Evolutionary conservation across 2,329 filamentous ascomycete genomes (phyloP).

Genomic region (Aureobasidium uvarum): DNA sequence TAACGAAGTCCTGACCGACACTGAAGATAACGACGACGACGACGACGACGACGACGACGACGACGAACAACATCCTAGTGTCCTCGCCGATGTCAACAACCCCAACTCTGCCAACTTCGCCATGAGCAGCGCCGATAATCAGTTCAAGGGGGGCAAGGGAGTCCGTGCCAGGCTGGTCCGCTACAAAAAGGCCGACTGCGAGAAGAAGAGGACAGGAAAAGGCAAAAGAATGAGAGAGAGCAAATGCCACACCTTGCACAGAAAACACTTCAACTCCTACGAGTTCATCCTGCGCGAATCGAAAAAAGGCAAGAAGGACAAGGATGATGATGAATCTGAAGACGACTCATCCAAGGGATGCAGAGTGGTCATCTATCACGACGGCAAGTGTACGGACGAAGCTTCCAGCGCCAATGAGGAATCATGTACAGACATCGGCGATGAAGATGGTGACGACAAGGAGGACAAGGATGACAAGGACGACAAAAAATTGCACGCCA

Average conservation of each 20-base stretch:
- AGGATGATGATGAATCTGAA: background rate
- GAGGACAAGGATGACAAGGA: background rate
- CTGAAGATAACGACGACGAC: background rate
- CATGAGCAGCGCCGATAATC: background rate
- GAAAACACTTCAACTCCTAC: background rate
- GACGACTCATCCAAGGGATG: background rate
- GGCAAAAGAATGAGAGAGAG: background rate
- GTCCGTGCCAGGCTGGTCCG: background rate
- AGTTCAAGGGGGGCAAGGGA: background rate
- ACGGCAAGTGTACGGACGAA: background rate
- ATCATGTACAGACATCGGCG: background rate
- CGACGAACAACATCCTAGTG: background rate
- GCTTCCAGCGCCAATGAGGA: background rate
- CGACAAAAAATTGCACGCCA: background rate
- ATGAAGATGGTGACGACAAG: background rate
- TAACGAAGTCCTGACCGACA: background rate
- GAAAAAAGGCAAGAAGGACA: background rate
- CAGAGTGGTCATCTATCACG: background rate
- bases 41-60: too few relatives aligned
- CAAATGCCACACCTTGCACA: background rate
- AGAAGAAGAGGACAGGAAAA: background rate
- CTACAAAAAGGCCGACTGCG: background rate
- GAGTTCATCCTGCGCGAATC: background rate
- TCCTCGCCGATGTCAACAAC: background rate
- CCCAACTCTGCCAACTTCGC: background rate